A percentile compares a stretch with the other conserved stretches of the same genome.
These are phyloP conservation scores for Auriscalpium microsporum DNA, from an alignment of 768 basidiomycete genomes.

Conservation along the genomic window DNA sequence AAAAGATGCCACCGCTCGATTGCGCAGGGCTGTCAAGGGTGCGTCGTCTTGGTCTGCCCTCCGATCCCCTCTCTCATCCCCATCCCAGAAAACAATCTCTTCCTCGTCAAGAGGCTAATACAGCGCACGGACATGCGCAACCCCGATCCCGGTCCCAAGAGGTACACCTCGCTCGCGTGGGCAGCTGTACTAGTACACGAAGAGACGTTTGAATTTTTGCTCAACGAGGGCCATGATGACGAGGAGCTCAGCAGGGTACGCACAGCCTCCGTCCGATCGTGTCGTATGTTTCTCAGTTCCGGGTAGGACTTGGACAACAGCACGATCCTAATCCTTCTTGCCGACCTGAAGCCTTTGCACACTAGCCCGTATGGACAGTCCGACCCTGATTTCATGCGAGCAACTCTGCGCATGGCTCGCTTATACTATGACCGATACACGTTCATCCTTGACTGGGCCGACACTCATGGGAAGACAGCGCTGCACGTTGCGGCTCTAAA, in stretches of 20 bases:
- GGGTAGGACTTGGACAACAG: slow-evolving; percentile 84
- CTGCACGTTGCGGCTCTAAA: slow-evolving; percentile 82
- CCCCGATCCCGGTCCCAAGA: slow-evolving; percentile 64
- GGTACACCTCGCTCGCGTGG: slow-evolving; percentile 89
- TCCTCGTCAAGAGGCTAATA: slow-evolving; percentile 82
- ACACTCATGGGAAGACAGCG: slow-evolving; percentile 82
- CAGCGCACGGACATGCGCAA: slow-evolving; percentile 87
- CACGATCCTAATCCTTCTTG: slow-evolving; percentile 89
- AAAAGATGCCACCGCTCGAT: slow-evolving; percentile 66
- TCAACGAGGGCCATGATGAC: slow-evolving; percentile 85
- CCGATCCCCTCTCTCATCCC: not conserved
- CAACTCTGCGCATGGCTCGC: slow-evolving; percentile 78
- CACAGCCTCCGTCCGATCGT: slow-evolving; percentile 7
- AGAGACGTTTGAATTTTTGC: slow-evolving; percentile 88
- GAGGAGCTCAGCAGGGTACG: slow-evolving; percentile 84
- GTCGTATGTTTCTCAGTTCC: not conserved
- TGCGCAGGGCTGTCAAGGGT: slow-evolving; percentile 80
- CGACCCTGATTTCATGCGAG: slow-evolving; percentile 57
- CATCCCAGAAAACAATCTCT: slow-evolving; percentile 81
- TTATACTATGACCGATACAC: slow-evolving; percentile 82
- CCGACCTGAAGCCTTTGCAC: slow-evolving; percentile 58
- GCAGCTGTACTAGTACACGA: slow-evolving; percentile 82
- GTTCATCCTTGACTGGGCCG: slow-evolving; percentile 88
- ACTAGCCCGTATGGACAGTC: slow-evolving; percentile 39
- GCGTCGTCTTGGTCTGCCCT: slow-evolving; percentile 3